Conservation (phyloP, 345 rosid species). For the Toxicodendron radicans region DNA sequence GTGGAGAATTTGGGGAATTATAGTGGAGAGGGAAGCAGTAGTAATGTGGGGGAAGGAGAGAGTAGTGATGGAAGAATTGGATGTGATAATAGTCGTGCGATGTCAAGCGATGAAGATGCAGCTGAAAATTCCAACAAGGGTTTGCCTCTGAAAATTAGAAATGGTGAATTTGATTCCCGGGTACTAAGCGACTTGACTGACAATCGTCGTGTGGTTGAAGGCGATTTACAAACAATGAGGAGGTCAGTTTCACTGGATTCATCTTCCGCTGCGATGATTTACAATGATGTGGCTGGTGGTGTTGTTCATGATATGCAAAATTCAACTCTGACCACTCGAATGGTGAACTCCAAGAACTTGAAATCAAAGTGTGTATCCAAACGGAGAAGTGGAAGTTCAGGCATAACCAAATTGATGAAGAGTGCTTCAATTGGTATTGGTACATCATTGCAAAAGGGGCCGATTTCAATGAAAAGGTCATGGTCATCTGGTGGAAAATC, state of each 20-base stretch:
- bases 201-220: slow-evolving; percentile 14
- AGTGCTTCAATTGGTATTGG: slow-evolving; percentile 40
- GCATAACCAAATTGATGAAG: slow-evolving; percentile 32
- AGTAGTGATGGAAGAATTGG: slow-evolving; percentile 22
- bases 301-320: slow-evolving; percentile 9
- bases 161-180: slow-evolving; percentile 20
- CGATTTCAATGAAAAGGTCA: slow-evolving; percentile 40
- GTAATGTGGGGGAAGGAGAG: slow-evolving; percentile 18
- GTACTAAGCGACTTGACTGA: slow-evolving; percentile 34
- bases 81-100: neutral
- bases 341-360: slow-evolving; percentile 15
- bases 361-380: slow-evolving; percentile 22
- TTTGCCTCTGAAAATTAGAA: slow-evolving; percentile 12
- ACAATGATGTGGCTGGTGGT: slow-evolving; percentile 14
- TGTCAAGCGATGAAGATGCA: slow-evolving; percentile 12
- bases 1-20: slow-evolving; percentile 23
- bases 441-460: slow-evolving; percentile 38
- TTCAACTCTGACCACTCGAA: slow-evolving; percentile 2
- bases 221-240: slow-evolving; percentile 34
- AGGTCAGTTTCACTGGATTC: slow-evolving; percentile 59
- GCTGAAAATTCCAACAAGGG: slow-evolving; percentile 16
- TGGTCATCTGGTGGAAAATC: slow-evolving; percentile 40
- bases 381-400: slow-evolving; percentile 22
- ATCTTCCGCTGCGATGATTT: slow-evolving; percentile 29
- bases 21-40: neutral